Conservation (phyloP, 2,329 filamentous ascomycete genomes). For the Arthrobotrys megalospora region DNA sequence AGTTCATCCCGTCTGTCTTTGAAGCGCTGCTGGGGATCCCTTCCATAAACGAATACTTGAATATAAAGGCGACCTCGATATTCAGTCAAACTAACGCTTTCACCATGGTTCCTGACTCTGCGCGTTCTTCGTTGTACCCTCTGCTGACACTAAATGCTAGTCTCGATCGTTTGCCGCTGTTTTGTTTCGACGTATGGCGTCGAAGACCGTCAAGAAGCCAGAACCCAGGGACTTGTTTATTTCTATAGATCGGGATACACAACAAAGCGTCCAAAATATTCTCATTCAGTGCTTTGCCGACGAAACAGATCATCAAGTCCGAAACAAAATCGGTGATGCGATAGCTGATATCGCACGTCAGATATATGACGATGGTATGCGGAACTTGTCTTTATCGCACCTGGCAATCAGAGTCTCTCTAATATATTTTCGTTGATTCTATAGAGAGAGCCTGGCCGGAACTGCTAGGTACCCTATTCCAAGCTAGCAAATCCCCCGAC, state of each 20-base stretch:
- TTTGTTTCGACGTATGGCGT: constrained; percentile 92
- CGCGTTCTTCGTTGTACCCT: neutral
- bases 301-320: constrained; percentile 81
- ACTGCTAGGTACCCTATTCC: constrained; percentile 86
- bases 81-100: neutral
- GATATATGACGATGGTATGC: constrained; percentile 90
- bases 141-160: constrained; percentile 69
- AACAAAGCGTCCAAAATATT: constrained; percentile 62
- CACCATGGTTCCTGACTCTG: neutral
- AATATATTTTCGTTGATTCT: constrained; percentile 16
- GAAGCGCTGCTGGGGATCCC: neutral
- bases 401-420: constrained; percentile 3
- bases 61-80: neutral
- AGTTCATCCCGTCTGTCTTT: neutral
- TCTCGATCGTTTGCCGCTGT: constrained; percentile 92
- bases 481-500: constrained; percentile 88
- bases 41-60: neutral
- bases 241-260: constrained; percentile 73
- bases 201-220: constrained; percentile 80
- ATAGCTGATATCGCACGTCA: constrained; percentile 95
- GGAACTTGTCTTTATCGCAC: constrained; percentile 4
- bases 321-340: constrained; percentile 98
- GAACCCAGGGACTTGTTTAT: constrained; percentile 84
- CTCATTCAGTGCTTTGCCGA: constrained; percentile 65
- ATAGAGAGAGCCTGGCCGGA: constrained; percentile 90